Evolutionary conservation across 1,139 yeast genomes (phyloP), one percentile per base, ranked within the genome.

Genomic region (Candida neerlandica): DNA sequence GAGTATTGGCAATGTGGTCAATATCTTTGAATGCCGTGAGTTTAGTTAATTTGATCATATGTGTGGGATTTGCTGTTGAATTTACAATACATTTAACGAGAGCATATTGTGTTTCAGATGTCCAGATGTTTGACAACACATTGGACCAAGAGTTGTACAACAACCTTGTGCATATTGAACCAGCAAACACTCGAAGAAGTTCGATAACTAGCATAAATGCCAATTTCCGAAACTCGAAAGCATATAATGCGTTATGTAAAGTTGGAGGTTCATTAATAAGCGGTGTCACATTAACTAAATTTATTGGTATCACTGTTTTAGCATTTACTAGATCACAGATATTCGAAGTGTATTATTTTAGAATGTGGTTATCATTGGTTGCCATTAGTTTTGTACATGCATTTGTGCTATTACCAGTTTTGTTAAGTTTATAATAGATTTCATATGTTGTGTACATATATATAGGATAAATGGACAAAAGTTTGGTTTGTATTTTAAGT

Each of bases 341-440:
- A 33, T 94, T 92, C 65, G 96, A 91, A 56, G 82, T 94, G 1
- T 94, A 89, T 65, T 94, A 94, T 64, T 94, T 94, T 75, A 71
- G 97, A 53, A 91, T 94, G 97, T 94, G 98, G 98, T 72, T 89
- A n/a, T 75, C 90, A 1, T 74, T 94, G 55, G 86, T 94, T 9
- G 56, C 86, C 2, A 74, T 89, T 47, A 96, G 96, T 1, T 84
- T 92, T 0, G 56, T 86, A 0, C 97, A 92, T 63, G 82, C 96
- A 1, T 75, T 94, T 48, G 77, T 88, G 39, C 81, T 92, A 51
- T 71, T 92, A 46, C 99, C 99, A 0, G 81, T 89, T 3, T 64
- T 86, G 26, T 72, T 92, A 43, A 78, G 91, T 40, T 70, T 42
- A n/a, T 39, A 43, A 39, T 14, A 40, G 27, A 26, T 15, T 5